These are phyloP conservation scores for Neonectria hederae DNA, from an alignment of 2,329 filamentous ascomycete species.

Conservation along the genomic window DNA sequence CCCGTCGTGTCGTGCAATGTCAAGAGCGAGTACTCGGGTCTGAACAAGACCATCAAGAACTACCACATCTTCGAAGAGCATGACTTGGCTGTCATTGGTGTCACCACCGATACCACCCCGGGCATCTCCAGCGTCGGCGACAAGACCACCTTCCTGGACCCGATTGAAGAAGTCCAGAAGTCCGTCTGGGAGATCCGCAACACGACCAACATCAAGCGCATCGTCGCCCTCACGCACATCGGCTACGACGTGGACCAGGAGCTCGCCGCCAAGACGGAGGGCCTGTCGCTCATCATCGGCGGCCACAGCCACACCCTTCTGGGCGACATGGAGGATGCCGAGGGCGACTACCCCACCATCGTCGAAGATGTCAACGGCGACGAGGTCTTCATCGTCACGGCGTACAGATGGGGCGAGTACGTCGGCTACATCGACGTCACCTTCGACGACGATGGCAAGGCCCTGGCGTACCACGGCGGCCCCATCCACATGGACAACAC, in stretches of 20 bases:
- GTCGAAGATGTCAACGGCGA: conserved; percentile 68
- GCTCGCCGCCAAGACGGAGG: conserved; percentile 67
- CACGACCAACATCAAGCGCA: conserved; percentile 70
- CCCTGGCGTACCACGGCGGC: conserved; percentile 69
- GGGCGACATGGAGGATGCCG: conserved; percentile 65
- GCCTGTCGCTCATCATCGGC: conserved; percentile 74
- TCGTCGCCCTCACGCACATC: conserved; percentile 73
- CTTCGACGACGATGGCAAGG: conserved; percentile 68
- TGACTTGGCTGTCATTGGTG: conserved; percentile 70
- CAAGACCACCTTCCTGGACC: conserved; percentile 67
- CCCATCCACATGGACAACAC: conserved; percentile 72
- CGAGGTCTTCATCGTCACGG: conserved; percentile 74
- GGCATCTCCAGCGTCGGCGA: conserved; percentile 67
- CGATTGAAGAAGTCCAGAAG: conserved; percentile 66
- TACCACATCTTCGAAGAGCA: conserved; percentile 72
- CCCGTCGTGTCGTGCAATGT: conserved; percentile 72
- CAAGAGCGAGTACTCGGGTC: conserved; percentile 64
- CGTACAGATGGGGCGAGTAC: conserved; percentile 75
- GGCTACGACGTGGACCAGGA: conserved; percentile 71
- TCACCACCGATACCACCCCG: conserved; percentile 68
- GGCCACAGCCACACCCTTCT: conserved; percentile 70
- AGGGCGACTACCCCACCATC: conserved; percentile 72
- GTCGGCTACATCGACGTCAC: conserved; percentile 74
- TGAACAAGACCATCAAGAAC: conserved; percentile 71
- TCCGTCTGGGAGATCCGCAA: conserved; percentile 69